Base-by-base conservation (phyloP, 768 basidiomycete species). In the Leccinum ochraceum region DNA sequence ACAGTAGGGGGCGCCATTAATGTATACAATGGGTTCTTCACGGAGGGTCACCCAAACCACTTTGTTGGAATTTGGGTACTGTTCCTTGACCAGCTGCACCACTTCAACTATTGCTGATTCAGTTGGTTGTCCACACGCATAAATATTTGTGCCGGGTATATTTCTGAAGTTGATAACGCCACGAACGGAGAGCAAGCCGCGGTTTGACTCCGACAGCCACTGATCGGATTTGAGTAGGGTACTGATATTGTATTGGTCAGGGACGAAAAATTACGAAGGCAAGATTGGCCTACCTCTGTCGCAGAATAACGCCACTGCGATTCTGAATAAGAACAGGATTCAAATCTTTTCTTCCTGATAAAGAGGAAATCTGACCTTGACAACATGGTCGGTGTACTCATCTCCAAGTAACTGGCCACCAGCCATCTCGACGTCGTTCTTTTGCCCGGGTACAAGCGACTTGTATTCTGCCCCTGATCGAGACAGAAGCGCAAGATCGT, bases 121-220 rank as follows among this genome's bases (percentile, higher is more conserved):
- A 0, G 92, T 94, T 2, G 97, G 97, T 72, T 98, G 97, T 1
- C 94, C 95, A 30, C 97, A 85, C 0, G 94, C 95, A 64, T 93
- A 99, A 32, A 98, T 89, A 51, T 87, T 86, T 22, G 89, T 89
- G 6, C 80, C 81, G 0, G 88, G 86, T 42, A 97, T 84, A 58
- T 88, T 88, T 56, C 97, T 85, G 80, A 97, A 98, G 69, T 97
- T 97, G 75, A 92, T 90, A 2, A 92, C 94, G n/a, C 97, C 97
- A 2, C 93, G 88, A 53, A 98, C 83, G 42, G 83, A 87, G 50
- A 85, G 74, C 53, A 83, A 80, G 46, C 89, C 85, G 52, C 80
- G 81, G 59, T 86, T 79, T 48, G 87, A 89, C 71, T 91, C 86
- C 24, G 83, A 82, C 13, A 87, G 76, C 95, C 95, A 98, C 72